Percentiles rank a stretch among this genome's conserved stretches.
These are phyloP conservation scores for Hyphodiscus sp. DNA, from an alignment of 2,329 filamentous ascomycete genomes.

Conservation along the genomic window DNA sequence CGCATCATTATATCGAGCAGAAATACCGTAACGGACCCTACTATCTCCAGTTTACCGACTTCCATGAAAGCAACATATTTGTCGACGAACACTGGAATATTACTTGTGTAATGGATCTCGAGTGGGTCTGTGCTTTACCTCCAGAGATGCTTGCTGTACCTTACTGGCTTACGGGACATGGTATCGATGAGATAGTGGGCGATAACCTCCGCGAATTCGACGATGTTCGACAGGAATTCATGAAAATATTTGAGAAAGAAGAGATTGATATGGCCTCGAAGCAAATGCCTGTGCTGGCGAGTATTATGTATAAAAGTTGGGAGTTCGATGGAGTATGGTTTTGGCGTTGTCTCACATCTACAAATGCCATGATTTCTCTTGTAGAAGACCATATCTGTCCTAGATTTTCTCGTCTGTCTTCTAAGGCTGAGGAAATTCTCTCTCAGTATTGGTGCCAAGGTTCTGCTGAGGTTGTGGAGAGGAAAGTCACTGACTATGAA, in stretches of 20 bases:
- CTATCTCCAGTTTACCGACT: conserved; percentile 28
- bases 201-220: conserved; percentile 19
- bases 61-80: conserved; percentile 32
- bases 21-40: conserved; percentile 26
- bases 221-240: conserved; percentile 18
- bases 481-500: conserved; percentile 14
- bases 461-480: conserved; percentile 17
- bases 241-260: conserved; percentile 22
- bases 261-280: conserved; percentile 11
- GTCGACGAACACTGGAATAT: conserved; percentile 33
- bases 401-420: conserved; percentile 18
- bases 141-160: conserved; percentile 25
- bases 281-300: conserved; percentile 13
- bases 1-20: conserved; percentile 25
- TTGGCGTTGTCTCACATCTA: conserved; percentile 24
- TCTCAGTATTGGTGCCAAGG: conserved; percentile 17
- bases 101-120: conserved; percentile 31
- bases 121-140: conserved; percentile 32
- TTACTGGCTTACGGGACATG: conserved; percentile 29
- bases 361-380: conserved; percentile 23
- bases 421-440: conserved; percentile 17
- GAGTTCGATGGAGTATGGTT: conserved; percentile 27
- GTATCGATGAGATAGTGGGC: conserved; percentile 17
- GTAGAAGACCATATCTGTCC: conserved; percentile 25
- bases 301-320: conserved; percentile 23